Evolutionary conservation across 192 early-diverging fungal genomes (phyloP), one percentile per base, ranked within the genome.

Genomic region (Coemansia sp.): DNA sequence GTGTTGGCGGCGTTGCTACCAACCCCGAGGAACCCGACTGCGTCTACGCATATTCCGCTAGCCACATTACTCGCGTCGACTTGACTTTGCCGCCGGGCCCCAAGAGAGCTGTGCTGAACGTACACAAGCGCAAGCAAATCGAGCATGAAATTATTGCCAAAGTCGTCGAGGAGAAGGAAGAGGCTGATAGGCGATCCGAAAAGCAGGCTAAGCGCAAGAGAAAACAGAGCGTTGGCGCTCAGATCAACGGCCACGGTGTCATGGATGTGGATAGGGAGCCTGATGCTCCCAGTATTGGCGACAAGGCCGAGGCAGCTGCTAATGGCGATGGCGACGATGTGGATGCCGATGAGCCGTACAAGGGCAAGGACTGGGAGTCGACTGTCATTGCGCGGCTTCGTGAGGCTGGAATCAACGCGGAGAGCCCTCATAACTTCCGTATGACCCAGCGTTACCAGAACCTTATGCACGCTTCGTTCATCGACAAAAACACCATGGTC

Each of bases 401-500:
- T 48, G 78, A 87, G 39, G 70, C 71, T 8, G 85, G 76, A 50
- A 84, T 85, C 65, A 77, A 84, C 34, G 74, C 78, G 37, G 73
- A 76, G 9, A 80, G 86, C 61, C 82, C 74, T n/a, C 64, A 77
- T 57, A 90, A 89, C 74, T 91, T 93, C 71, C 77, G 82, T 60
- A 83, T 94, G 64, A 82, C 91, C 45, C 85, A 89, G 75, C 90
- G 92, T 67, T 98, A 93, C 84, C 91, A 94, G 69, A 90, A 88
- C 46, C 70, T 96, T 57, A 91, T 98, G 88, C 88, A 84, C 69
- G 85, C 90, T 62, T 90, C 89, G 58, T 94, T 91, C 74, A 34
- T 95, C 17, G 89, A 82, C 50, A 73, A 73, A 19, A 84, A 89
- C 75, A 89, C 92, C 45, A 82, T 97, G 82, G 88, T 96, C 0